Evolutionary conservation across 345 rosid genomes (phyloP), one percentile per base, ranked within the genome.

Genomic region (Eucalyptus victrix): DNA sequence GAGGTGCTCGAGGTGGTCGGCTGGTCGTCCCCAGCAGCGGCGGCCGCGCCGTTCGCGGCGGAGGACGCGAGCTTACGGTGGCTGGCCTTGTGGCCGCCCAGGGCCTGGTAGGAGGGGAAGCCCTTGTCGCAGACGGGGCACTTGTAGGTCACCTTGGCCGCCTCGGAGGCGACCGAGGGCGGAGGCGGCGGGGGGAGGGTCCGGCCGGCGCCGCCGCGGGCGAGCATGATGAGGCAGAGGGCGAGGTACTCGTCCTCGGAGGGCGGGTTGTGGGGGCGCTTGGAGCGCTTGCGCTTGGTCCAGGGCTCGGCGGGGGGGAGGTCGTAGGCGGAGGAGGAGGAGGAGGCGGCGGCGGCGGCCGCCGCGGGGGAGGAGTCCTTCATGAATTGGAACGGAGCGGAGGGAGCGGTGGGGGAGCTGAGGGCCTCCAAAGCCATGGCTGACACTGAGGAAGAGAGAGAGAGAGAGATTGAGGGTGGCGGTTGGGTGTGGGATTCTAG

Each of bases 201-300:
- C 89, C 87, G 90, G 86, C 6, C 30, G 89, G 30, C 89, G 86
- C 93, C 91, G 89, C 98, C 97, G 58, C 97, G 97, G 85, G 98
- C 97, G 86, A 98, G 98, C 99, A 97, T 97, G 93, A 98, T 90
- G 86, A 98, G 98, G 89, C 98, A 98, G 86, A 98, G 96, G 89
- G 99, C 99, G 30, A 97, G 96, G 86, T 96, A 97, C 91, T 98
- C 98, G 76, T 96, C 99, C 89, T 98, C 99, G 0, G 95, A 92
- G 19, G 96, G 92, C 65, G 92, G 90, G 47, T 94, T 91, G 86
- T 92, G 98, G 8, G 97, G 95, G 34, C 98, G 95, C 91, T 95
- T 98, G 2, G 99, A 94, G 45, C 99, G 98, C 92, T 96, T 98
- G 56, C 98, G 90, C 92, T 97, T 98, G 60, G 95, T 85, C 97